Evolutionary conservation across 176 grass and related monocot genomes (phyloP).

Genomic region (Bonia amplexicaulis): DNA sequence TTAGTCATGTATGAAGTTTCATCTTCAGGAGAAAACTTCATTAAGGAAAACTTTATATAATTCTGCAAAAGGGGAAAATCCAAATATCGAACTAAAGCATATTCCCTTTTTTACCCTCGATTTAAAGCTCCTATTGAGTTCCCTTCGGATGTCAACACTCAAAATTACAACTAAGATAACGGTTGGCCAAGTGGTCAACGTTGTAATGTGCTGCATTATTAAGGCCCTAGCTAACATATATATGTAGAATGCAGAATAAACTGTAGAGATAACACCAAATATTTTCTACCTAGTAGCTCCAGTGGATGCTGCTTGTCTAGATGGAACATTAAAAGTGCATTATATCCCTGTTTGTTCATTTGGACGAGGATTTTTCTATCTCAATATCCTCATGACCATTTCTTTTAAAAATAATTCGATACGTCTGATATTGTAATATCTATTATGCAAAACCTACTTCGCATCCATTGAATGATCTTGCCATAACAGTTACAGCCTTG

Average conservation of each 20-base stretch:
- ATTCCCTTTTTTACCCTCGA: background rate
- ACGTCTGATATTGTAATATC: background rate
- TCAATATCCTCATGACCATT: background rate
- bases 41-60: background rate
- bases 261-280: background rate
- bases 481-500: background rate
- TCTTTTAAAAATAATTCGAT: background rate
- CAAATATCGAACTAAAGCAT: background rate
- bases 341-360: background rate
- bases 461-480: background rate
- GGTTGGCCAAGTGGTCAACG: background rate
- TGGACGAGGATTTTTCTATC: background rate
- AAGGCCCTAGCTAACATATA: background rate
- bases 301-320: background rate
- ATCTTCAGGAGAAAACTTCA: constrained; percentile 5
- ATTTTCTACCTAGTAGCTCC: background rate
- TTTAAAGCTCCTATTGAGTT: background rate
- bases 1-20: background rate
- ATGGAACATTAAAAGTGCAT: background rate
- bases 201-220: background rate
- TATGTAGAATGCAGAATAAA: background rate
- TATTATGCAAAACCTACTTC: constrained; percentile 12
- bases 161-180: background rate
- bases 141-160: background rate
- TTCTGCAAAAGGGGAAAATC: background rate